phyloP scores from a whole-genome alignment of 2,329 filamentous ascomycete genomes.

The Trichoderma brevicompactum region DNA sequence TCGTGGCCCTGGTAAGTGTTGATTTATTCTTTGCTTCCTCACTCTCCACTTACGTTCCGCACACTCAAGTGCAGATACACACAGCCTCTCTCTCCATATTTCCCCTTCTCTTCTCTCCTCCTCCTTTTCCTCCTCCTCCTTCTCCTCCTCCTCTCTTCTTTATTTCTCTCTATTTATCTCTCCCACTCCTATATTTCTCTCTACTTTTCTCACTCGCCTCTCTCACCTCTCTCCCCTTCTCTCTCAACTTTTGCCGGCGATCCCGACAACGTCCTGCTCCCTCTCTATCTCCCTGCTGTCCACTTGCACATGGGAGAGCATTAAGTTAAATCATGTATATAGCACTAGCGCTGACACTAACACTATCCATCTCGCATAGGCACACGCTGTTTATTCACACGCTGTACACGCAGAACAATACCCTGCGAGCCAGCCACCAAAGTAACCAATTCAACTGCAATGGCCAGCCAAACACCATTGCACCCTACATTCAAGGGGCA shows the following conservation, averaged over 20 bases:
- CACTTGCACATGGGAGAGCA: background rate
- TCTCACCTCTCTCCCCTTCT: background rate
- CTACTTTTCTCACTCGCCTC: background rate
- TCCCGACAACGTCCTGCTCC: background rate
- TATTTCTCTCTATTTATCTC: background rate
- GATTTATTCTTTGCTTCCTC: background rate
- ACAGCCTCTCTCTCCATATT: background rate
- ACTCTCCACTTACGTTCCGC: background rate
- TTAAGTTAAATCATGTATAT: background rate
- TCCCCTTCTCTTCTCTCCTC: background rate
- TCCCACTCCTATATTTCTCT: background rate
- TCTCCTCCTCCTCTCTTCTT: background rate
- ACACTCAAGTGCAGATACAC: background rate
- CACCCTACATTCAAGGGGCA: conserved; percentile 70
- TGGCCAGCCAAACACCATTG: conserved; percentile 46
- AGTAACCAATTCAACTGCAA: conserved; percentile 30
- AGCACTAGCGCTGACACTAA: background rate
- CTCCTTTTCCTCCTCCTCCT: too few species aligned
- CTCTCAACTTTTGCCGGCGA: background rate
- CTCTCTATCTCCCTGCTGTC: background rate
- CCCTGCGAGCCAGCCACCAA: background rate
- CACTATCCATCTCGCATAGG: background rate
- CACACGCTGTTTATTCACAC: background rate
- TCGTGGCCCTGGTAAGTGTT: background rate
- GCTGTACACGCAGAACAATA: background rate